Conservation (phyloP, 257 asterid genomes). For the Mitragyna speciosa region DNA sequence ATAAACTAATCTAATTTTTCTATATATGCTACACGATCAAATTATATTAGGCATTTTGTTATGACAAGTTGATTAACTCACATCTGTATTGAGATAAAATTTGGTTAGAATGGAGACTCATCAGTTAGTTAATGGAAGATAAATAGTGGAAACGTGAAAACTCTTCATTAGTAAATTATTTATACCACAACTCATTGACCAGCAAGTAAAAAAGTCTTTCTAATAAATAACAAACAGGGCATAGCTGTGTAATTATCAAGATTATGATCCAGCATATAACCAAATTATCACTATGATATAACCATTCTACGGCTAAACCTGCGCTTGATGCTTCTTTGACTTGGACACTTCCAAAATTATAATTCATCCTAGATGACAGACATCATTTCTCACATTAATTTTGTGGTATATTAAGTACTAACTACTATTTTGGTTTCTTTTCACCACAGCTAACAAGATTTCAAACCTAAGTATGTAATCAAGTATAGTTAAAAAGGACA, state of each 20-base stretch:
- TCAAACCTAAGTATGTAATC: background rate
- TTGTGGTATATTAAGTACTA: background rate
- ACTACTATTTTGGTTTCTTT: background rate
- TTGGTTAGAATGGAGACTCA: background rate
- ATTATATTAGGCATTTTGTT: background rate
- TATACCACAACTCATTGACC: background rate
- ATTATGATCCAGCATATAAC: background rate
- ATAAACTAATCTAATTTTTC: background rate
- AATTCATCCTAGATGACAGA: background rate
- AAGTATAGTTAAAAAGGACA: background rate
- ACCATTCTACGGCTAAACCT: no score
- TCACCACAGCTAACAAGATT: conserved; percentile 1
- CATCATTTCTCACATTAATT: background rate
- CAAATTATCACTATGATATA: background rate
- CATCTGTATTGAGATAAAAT: background rate
- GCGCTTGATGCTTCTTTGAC: background rate
- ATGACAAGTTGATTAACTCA: background rate
- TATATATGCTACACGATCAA: background rate
- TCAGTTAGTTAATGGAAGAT: background rate
- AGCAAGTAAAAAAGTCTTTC: background rate
- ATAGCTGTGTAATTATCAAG: background rate
- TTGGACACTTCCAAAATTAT: background rate
- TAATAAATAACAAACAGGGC: background rate
- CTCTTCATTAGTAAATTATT: no score
- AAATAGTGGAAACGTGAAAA: background rate